These are phyloP conservation scores for Cutaneotrichosporon dermatis DNA, from an alignment of 1,284 basidiomycete genomes.

Conservation along the genomic window DNA sequence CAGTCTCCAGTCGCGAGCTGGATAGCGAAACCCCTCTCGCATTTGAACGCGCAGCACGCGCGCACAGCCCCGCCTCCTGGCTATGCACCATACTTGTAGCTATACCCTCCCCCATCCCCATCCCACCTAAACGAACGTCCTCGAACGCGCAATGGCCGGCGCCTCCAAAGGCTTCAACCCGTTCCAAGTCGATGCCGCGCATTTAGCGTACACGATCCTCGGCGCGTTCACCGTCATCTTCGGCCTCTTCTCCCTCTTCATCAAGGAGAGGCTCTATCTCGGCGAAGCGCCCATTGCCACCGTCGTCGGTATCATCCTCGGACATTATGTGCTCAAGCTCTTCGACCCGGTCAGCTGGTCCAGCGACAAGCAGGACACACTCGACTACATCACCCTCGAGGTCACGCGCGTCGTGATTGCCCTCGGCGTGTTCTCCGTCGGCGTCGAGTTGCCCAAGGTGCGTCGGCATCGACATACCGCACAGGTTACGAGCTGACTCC, in stretches of 20 bases:
- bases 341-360: constrained; percentile 86
- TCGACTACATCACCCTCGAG: constrained; percentile 76
- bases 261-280: constrained; percentile 89
- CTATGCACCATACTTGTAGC: not conserved
- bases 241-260: constrained; percentile 80
- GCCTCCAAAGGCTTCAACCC: constrained; percentile 36
- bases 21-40: no score
- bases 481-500: constrained; percentile 1
- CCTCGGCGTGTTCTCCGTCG: constrained; percentile 95
- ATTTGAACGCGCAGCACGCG: no score
- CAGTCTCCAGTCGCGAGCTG: no score
- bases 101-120: not conserved
- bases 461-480: no score
- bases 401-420: constrained; percentile 94
- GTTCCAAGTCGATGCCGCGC: constrained; percentile 47
- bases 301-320: constrained; percentile 85
- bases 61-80: not conserved
- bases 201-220: constrained; percentile 68
- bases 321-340: constrained; percentile 77
- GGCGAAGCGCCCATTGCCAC: constrained; percentile 97
- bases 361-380: constrained; percentile 50
- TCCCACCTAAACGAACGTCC: not conserved
- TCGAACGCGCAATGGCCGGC: not conserved
- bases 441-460: constrained; percentile 84
- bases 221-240: constrained; percentile 78